Base-by-base conservation (phyloP, 306 rosid species). In the Casuarina cunninghamiana region DNA sequence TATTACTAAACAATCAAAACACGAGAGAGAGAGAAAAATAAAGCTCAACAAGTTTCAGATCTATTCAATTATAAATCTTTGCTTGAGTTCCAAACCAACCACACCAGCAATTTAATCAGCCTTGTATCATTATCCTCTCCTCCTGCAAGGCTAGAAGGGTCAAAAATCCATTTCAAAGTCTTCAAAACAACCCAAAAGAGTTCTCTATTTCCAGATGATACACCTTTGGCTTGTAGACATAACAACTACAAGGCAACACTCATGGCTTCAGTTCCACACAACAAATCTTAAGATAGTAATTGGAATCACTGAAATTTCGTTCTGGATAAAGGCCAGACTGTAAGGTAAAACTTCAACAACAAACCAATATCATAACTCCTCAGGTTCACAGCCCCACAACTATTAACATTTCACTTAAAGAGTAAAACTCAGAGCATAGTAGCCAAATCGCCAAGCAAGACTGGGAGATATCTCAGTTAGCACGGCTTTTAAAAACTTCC, bases 401-500 rank as follows among this genome's bases (percentile, higher is more conserved):
- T 80, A 84, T 84, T 67, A 79, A 77, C 83, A 83, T 76, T 53
- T 65, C 78, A 73, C 76, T 66, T 79, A 9, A 77, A 69, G 21
- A 60, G 54, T 21, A 72, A 72, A 69, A 49, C 65, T 12, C 39
- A 50, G 61, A 16, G 3, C 8, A 15, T 43, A 67, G 50, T 43
- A 67, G 50, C 16, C 70, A 41, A 48, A 76, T 51, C 46, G 61
- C 70, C 84, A 72, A 3, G 16, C 35, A 16, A 73, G 55, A n/a
- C 21, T 53, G 10, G 37, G 55, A 49, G 17, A 58, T 50, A 3
- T 53, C 80, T 83, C 79, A 89, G 84, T 51, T 81, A 45, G 85
- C 91, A 37, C 93, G 89, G 80, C 91, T 87, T 83, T 84, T 87
- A 80, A 89, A 85, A 79, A 89, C 93, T 69, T 89, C 90, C 51